Base-by-base conservation (phyloP, 2,329 filamentous ascomycete genomes). In the Akanthomyces dipterigenus region DNA sequence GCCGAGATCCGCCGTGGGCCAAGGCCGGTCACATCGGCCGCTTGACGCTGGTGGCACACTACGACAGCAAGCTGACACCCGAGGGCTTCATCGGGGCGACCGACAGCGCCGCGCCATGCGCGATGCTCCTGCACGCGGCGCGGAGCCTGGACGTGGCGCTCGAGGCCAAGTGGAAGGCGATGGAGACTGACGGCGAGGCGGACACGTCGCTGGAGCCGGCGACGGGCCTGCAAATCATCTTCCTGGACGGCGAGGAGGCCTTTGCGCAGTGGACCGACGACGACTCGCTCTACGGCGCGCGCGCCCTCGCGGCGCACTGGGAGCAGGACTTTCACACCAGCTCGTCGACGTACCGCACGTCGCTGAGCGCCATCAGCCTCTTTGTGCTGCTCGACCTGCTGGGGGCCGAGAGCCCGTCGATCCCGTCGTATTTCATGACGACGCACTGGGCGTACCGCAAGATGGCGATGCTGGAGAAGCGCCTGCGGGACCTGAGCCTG, bases 231-330 rank as follows among this genome's bases (percentile, higher is more conserved):
- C 95, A 98, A 77, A 89, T 99, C 31, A 66, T 99, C 31, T 82
- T 99, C 60, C 76, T 99, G 8, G 95, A 99, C 70, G 95, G 95
- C 5, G 95, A 99, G 76, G 95, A 99, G 74, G 93, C 95, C 0
- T 99, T 96, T 74, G 77, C 84, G 24, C 74, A 74, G 1, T 99
- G 95, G 95, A 89, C 86, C 0, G 83, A 84, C 40, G 83, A 80
- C 0, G 95, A 99, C 73, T 96, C 90, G 5, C 76, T 97, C 5
- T 99, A 99, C 69, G 95, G 95, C 3, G 85, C 93, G 20, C 85
- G 91, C 72, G 84, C 92, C 2, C 81, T 99, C 22, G 93, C 95
- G 11, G 85, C 89, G 65, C 77, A 85, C 50, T 98, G 95, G 95
- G 91, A 96, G 62, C 70, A 77, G 0, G 82, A 86, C 8, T 74